Evolutionary conservation across 495 filamentous ascomycete genomes (phyloP), one percentile per base, ranked within the genome.

Genomic region (Tuber brumale): DNA sequence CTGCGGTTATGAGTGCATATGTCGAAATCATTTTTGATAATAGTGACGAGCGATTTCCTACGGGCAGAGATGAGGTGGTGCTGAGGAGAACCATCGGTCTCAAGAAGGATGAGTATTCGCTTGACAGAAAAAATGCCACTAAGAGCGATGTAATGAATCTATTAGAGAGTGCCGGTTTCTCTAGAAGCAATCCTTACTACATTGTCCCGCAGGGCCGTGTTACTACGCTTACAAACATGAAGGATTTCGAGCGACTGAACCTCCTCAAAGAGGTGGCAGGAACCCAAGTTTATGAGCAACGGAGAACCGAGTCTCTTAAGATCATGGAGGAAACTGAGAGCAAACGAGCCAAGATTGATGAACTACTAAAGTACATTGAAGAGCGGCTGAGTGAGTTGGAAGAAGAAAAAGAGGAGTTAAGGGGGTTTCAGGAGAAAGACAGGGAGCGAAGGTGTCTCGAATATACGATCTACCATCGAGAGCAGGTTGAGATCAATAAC

Each of bases 1-100:
- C 95, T 0, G 95, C 95, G 12, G 95, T 99, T 82, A 97, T 98
- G 95, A 97, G 94, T 46, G 95, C 95, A 27, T 99, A 97, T 80
- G 95, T 99, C 75, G 95, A 99, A 85, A 93, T 99, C 79, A 95
- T 97, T 78, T 99, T 99, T 84, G 96, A 99, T 86, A 99, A 99
- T 84, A 92, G 88, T 73, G 95, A 98, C 83, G 94, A 95, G 80
- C 92, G 95, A 81, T 99, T 98, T 84, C 94, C 94, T 57, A 97
- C 94, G 19, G 95, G 93, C 74, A 94, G 93, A 80, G 89, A 93
- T 46, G 95, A 98, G 82, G 88, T 98, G 14, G 90, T 95, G 16
- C 87, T 99, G 41, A 90, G 95, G 71, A 92, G 95, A 35, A 98
- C 96, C 0, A 98, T 99, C 80, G 95, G 95, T 43, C 87, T 94